phyloP scores from a whole-genome alignment of 441 rosid genomes.

The Erodium texanum region DNA sequence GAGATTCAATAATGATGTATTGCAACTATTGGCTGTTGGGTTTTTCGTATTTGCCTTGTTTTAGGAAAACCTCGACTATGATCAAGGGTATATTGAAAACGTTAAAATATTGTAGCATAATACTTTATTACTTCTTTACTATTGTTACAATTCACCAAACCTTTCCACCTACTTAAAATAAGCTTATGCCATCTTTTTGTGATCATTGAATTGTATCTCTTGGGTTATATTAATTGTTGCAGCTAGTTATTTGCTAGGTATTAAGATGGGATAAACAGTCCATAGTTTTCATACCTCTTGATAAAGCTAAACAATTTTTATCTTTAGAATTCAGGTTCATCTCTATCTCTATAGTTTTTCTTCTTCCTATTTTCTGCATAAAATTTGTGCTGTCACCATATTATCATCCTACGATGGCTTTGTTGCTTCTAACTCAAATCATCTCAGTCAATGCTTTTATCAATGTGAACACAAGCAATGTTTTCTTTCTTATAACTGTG shows the following conservation, averaged over 20 bases:
- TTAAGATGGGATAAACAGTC: background rate
- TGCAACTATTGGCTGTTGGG: background rate
- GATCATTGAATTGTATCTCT: background rate
- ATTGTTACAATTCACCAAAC: background rate
- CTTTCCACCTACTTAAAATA: background rate
- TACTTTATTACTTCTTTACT: background rate
- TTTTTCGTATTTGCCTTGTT: background rate
- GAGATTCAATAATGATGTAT: background rate
- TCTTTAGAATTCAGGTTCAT: background rate
- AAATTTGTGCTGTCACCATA: background rate
- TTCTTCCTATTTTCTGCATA: background rate
- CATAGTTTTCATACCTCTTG: background rate
- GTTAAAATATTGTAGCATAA: background rate
- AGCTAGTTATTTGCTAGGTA: background rate
- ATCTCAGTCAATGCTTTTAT: background rate
- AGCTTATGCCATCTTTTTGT: background rate
- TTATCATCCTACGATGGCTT: background rate
- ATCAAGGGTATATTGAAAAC: background rate
- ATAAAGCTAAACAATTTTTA: background rate
- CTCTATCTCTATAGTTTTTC: background rate
- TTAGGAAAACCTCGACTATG: background rate
- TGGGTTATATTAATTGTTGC: background rate
- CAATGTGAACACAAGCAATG: background rate
- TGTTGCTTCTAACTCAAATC: background rate
- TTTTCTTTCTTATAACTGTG: background rate